These are phyloP conservation scores for Globisporangium megalacanthum DNA, from an alignment of 352 stramenopile genomes.

Conservation along the genomic window DNA sequence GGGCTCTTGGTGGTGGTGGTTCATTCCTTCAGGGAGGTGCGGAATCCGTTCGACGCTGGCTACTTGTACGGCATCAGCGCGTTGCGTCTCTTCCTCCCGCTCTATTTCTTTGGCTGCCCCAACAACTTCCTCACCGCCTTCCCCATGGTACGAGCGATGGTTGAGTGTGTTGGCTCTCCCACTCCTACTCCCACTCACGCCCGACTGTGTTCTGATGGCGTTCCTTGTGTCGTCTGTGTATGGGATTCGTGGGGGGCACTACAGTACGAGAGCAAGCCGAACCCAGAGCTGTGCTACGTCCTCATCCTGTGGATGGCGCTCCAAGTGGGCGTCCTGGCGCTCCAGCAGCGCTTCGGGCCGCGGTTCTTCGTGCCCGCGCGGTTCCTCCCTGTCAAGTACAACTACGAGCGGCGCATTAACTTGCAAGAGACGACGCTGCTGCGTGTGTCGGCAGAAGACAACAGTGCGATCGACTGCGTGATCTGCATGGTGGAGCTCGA, in stretches of 20 bases:
- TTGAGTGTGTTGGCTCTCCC: no score
- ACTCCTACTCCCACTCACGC: neutral
- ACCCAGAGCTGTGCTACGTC: constrained; percentile 59
- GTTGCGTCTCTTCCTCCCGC: constrained; percentile 90
- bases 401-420: constrained; percentile 91
- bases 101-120: constrained; percentile 95
- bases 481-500: constrained; percentile 87
- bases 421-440: constrained; percentile 61
- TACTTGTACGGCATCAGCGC: constrained; percentile 95
- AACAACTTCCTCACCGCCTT: constrained; percentile 91
- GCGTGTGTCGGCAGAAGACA: constrained; percentile 43
- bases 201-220: neutral
- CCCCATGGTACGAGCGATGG: constrained; percentile 61
- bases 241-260: no score
- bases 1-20: neutral
- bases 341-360: constrained; percentile 91
- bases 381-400: constrained; percentile 96
- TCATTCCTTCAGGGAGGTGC: constrained; percentile 64
- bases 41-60: constrained; percentile 90
- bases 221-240: no score
- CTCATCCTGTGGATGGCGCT: constrained; percentile 90
- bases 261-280: constrained; percentile 69
- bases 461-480: constrained; percentile 71
- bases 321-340: constrained; percentile 88
- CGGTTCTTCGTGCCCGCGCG: constrained; percentile 94